A percentile compares a stretch with the other conserved stretches of the same genome.
These are phyloP conservation scores for Stagonosporopsis tanaceti DNA, from an alignment of 2,329 filamentous ascomycete genomes.

Conservation along the genomic window DNA sequence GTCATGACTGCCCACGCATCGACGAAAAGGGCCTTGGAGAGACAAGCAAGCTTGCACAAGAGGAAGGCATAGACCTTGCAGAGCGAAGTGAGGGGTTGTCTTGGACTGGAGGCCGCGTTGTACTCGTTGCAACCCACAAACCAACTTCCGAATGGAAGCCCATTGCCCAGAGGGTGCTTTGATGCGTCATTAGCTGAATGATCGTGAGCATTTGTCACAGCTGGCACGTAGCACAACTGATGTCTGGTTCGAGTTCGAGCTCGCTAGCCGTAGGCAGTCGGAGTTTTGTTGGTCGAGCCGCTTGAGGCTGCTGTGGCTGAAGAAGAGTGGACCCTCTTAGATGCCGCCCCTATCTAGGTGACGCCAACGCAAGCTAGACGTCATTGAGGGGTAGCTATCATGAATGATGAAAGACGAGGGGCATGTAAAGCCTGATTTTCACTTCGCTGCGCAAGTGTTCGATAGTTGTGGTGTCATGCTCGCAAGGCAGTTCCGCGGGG, in stretches of 20 bases:
- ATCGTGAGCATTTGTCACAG: neutral
- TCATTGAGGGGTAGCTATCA: slow-evolving; percentile 15
- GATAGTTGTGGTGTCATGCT: too few relatives aligned
- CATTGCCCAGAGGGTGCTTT: slow-evolving; percentile 43
- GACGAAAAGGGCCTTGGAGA: slow-evolving; percentile 30
- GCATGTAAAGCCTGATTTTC: neutral
- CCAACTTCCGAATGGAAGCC: slow-evolving; percentile 49
- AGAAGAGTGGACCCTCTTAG: slow-evolving; percentile 9
- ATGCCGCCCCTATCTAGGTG: neutral
- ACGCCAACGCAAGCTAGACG: slow-evolving; percentile 13
- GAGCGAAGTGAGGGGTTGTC: slow-evolving; percentile 26
- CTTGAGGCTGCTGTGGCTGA: slow-evolving; percentile 18
- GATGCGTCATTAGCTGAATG: slow-evolving; percentile 10
- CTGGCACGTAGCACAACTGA: neutral
- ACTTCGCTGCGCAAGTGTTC: neutral
- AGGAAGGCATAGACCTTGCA: slow-evolving; percentile 34
- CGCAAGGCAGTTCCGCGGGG: too few relatives aligned
- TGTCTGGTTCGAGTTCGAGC: neutral
- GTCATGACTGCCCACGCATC: slow-evolving; percentile 39
- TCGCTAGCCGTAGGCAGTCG: slow-evolving; percentile 2
- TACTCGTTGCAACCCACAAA: slow-evolving; percentile 51
- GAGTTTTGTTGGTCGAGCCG: slow-evolving; percentile 2
- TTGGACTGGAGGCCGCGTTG: slow-evolving; percentile 49
- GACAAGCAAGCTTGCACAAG: slow-evolving; percentile 30
- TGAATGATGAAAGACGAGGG: neutral